A percentile compares a stretch with the other conserved stretches of the same genome.
Evolutionary conservation across 306 rosid species (phyloP).

Genomic region (Canavalia gladiata): DNA sequence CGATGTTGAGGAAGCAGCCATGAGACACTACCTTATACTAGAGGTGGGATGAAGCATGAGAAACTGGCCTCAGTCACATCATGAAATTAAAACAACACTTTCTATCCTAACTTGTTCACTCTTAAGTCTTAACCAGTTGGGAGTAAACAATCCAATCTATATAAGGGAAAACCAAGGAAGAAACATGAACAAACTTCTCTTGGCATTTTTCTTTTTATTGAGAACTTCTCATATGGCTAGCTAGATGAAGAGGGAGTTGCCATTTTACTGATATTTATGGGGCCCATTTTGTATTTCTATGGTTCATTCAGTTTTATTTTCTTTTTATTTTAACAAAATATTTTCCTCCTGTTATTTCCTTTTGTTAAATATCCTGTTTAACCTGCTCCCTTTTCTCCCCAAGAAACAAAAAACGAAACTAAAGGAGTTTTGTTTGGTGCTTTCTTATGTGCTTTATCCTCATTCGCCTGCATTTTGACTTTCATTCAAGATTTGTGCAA

Average conservation of each 20-base stretch:
- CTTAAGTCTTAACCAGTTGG: not conserved
- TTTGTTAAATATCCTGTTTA: not conserved
- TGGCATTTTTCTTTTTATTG: not conserved
- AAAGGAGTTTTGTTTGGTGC: not conserved
- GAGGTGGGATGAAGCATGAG: not conserved
- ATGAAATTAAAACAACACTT: not conserved
- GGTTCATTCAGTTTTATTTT: not conserved
- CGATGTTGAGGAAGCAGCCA: conserved; percentile 2
- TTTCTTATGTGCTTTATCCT: not conserved
- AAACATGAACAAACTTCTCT: not conserved
- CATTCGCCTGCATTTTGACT: not conserved
- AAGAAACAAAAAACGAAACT: not conserved
- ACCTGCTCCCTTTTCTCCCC: not conserved
- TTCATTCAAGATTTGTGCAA: conserved; percentile 6
- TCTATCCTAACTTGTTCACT: not conserved
- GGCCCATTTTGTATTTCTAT: not conserved
- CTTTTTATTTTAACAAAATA: not conserved
- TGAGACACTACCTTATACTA: conserved; percentile 9
- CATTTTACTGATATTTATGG: conserved; percentile 24
- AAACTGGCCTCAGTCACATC: not conserved
- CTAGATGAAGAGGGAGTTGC: not conserved
- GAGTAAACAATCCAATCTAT: not conserved
- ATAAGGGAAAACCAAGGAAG: conserved; percentile 13
- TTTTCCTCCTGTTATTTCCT: not conserved
- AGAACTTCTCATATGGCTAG: not conserved